These are phyloP conservation scores for Rauvolfia tetraphylla DNA, from an alignment of 257 asterid genomes.

Conservation along the genomic window DNA sequence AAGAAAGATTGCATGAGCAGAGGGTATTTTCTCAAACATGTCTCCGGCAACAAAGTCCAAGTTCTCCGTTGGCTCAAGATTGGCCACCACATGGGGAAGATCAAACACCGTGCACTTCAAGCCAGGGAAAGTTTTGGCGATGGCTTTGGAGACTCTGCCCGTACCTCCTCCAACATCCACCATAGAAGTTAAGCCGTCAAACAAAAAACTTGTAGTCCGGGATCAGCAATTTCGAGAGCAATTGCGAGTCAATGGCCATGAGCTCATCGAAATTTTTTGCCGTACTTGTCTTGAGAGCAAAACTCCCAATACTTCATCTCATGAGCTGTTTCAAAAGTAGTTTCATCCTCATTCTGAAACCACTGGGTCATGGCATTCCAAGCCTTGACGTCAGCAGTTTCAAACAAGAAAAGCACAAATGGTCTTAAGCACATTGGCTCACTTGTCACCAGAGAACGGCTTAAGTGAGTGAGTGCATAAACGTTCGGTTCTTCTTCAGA, in stretches of 20 bases:
- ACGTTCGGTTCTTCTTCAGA: neutral
- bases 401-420: neutral
- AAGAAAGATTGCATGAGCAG: too few relatives aligned
- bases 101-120: conserved; percentile 6
- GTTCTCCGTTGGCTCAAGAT: neutral
- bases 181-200: conserved; percentile 12
- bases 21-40: too few relatives aligned
- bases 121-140: neutral
- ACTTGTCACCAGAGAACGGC: neutral
- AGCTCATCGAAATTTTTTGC: neutral
- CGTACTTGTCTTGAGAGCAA: neutral
- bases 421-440: neutral
- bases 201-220: neutral
- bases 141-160: neutral
- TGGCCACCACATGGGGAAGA: neutral
- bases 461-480: neutral
- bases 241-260: conserved; percentile 16
- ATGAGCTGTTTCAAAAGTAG: conserved; percentile 3
- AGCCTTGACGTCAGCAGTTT: neutral
- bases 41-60: neutral
- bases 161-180: neutral
- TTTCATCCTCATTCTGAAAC: conserved; percentile 1
- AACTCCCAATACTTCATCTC: neutral
- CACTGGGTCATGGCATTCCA: neutral
- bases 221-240: neutral